Evolutionary conservation across 768 basidiomycete species (phyloP).

Genomic region (Suillus occidentalis): DNA sequence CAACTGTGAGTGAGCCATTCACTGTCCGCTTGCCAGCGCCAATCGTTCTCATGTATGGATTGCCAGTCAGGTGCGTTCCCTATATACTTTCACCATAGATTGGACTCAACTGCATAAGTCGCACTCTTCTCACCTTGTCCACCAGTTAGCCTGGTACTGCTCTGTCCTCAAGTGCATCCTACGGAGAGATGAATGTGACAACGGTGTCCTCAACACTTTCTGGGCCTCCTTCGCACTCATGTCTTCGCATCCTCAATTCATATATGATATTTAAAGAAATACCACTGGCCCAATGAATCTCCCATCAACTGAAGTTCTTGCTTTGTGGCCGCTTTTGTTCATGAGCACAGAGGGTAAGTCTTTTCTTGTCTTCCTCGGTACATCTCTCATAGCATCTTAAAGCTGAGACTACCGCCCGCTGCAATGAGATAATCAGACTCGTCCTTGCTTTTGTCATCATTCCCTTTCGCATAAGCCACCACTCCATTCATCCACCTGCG

Average conservation of each 20-base stretch:
- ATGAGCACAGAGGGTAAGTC: slow-evolving; percentile 50
- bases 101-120: too few relatives aligned
- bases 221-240: too few relatives aligned
- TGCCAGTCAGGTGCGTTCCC: too few relatives aligned
- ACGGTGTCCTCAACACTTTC: too few relatives aligned
- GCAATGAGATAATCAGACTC: slow-evolving; percentile 29
- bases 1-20: too few relatives aligned
- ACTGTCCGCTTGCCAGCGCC: too few relatives aligned
- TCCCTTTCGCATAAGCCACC: slow-evolving; percentile 45
- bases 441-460: slow-evolving; percentile 49
- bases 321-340: slow-evolving; percentile 67
- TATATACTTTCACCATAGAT: too few relatives aligned
- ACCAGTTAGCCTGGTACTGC: too few relatives aligned
- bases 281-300: slow-evolving; percentile 62
- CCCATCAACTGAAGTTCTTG: slow-evolving; percentile 48
- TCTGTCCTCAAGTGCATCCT: too few relatives aligned
- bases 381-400: slow-evolving; percentile 31
- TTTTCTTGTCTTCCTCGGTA: not conserved
- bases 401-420: slow-evolving; percentile 26
- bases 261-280: slow-evolving; percentile 31
- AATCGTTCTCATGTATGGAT: too few relatives aligned
- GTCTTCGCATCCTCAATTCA: slow-evolving; percentile 32
- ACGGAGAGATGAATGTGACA: too few relatives aligned
- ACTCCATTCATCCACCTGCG: slow-evolving; percentile 38
- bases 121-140: too few relatives aligned